These are phyloP conservation scores for Lipomyces starkeyi DNA, from an alignment of 805 yeast species.

Conservation along the genomic window DNA sequence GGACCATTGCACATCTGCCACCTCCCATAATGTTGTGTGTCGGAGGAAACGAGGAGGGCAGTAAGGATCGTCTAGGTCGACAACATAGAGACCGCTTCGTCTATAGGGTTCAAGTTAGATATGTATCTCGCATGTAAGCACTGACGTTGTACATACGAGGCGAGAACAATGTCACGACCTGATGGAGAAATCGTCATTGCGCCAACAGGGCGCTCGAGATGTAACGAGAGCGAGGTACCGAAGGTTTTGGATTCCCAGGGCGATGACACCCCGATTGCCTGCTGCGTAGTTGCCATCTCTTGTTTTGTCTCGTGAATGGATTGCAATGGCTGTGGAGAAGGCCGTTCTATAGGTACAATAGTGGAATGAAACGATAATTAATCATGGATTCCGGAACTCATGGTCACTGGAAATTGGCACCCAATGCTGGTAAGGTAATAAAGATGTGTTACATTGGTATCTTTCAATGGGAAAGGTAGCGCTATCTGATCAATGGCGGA, in stretches of 20 bases:
- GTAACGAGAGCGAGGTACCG: slow-evolving; percentile 77
- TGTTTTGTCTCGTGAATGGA: not conserved
- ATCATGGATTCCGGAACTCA: not conserved
- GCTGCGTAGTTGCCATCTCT: not conserved
- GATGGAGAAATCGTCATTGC: slow-evolving; percentile 62
- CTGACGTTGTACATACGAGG: slow-evolving; percentile 53
- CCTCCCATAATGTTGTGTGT: slow-evolving; percentile 95
- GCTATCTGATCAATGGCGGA: too few relatives aligned
- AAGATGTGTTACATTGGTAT: not conserved
- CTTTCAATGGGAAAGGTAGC: too few relatives aligned
- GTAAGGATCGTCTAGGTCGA: slow-evolving; percentile 95
- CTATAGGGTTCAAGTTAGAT: slow-evolving; percentile 7
- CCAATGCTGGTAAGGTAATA: not conserved
- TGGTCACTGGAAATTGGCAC: not conserved
- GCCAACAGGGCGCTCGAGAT: slow-evolving; percentile 91
- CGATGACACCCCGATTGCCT: slow-evolving; percentile 9
- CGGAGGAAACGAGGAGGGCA: slow-evolving; percentile 93
- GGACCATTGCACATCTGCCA: slow-evolving; percentile 98
- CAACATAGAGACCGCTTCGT: slow-evolving; percentile 79
- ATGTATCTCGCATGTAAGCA: slow-evolving; percentile 31
- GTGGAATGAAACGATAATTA: too few relatives aligned
- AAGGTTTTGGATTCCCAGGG: slow-evolving; percentile 49
- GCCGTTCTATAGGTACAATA: too few relatives aligned
- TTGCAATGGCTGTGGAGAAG: not conserved
- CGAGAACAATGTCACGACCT: slow-evolving; percentile 92